phyloP scores from a whole-genome alignment of 345 rosid genomes.

The Populus davidiana region DNA sequence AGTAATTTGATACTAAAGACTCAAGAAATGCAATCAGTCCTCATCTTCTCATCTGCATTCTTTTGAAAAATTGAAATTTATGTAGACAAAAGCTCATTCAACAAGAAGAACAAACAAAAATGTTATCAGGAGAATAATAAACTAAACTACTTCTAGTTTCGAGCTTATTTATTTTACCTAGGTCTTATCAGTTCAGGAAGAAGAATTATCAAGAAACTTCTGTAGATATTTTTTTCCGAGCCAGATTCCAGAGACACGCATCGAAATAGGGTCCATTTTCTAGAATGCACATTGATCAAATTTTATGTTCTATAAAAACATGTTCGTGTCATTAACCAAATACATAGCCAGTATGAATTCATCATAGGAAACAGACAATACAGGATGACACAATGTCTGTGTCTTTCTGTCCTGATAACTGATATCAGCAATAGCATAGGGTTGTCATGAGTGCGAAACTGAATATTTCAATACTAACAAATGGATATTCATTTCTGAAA shows the following conservation, averaged over 20 bases:
- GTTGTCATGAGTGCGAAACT: too few species aligned
- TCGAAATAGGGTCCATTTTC: background rate
- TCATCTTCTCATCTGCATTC: background rate
- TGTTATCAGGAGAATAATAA: background rate
- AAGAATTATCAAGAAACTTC: background rate
- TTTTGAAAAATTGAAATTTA: background rate
- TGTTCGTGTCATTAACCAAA: background rate
- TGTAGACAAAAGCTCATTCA: constrained; percentile 4
- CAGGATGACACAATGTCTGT: too few species aligned
- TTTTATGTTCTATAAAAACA: background rate
- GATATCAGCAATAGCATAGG: too few species aligned
- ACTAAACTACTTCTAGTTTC: background rate
- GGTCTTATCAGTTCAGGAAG: background rate
- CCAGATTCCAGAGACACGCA: background rate
- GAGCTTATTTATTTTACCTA: background rate
- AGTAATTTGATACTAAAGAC: background rate
- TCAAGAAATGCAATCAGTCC: background rate
- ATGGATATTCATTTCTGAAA: too few species aligned
- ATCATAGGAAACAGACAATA: too few species aligned
- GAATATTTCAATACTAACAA: too few species aligned
- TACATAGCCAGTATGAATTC: too few species aligned
- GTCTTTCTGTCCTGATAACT: too few species aligned
- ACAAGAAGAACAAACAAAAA: background rate
- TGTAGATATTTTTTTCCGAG: background rate
- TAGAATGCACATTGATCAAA: background rate